Evolutionary conservation across 306 rosid genomes (phyloP).

Genomic region (Quercus wislizeni): DNA sequence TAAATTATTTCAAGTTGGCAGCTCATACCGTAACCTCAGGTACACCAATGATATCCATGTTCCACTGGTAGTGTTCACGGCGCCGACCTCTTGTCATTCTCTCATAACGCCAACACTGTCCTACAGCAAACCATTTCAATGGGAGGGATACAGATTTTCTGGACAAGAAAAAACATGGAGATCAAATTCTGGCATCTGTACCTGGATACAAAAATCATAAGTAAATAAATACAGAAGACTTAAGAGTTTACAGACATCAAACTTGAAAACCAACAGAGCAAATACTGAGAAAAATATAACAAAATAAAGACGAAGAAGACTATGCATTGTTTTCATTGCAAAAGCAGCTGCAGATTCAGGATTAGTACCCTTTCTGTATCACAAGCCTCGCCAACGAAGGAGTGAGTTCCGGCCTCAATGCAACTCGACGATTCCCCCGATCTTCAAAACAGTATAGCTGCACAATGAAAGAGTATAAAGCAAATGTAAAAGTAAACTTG

Average conservation of each 20-base stretch:
- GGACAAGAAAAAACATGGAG: constrained; percentile 41
- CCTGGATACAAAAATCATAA: constrained; percentile 37
- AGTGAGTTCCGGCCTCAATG: constrained; percentile 94
- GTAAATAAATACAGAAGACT: constrained; percentile 15
- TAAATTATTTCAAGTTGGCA: constrained; percentile 10
- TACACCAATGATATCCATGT: constrained; percentile 95
- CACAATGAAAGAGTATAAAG: constrained; percentile 24
- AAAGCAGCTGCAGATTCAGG: constrained; percentile 20
- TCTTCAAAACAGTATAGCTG: constrained; percentile 98
- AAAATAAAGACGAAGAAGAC: background rate
- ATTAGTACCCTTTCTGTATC: constrained; percentile 85
- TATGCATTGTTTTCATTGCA: background rate
- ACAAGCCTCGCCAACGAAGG: constrained; percentile 97
- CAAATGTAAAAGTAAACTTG: background rate
- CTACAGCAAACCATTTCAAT: constrained; percentile 94
- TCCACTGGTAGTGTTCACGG: constrained; percentile 97
- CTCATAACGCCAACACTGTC: constrained; percentile 98
- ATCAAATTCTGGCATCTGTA: constrained; percentile 38
- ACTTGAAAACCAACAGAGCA: constrained; percentile 17
- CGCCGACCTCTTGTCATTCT: constrained; percentile 98
- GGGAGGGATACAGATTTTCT: constrained; percentile 91
- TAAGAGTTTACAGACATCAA: constrained; percentile 4
- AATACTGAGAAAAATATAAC: constrained; percentile 16
- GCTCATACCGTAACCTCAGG: constrained; percentile 76
- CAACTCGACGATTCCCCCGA: constrained; percentile 94